Evolutionary conservation across 1,284 basidiomycete genomes (phyloP).

Genomic region (Ganoderma resinaceum): DNA sequence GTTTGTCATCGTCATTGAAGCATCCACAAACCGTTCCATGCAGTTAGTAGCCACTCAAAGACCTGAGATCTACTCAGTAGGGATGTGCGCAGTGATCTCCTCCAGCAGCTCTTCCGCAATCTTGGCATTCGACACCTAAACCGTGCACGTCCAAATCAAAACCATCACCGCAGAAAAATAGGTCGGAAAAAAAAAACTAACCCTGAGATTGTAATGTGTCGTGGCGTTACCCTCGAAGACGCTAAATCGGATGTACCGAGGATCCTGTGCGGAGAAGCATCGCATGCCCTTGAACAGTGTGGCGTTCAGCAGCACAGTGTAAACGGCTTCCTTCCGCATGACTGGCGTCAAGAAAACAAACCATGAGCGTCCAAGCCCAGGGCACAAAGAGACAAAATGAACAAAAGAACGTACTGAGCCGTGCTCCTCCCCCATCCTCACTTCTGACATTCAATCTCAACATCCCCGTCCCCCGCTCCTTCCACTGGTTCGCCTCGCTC

Average conservation of each 20-base stretch:
- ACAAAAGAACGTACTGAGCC: conserved; percentile 63
- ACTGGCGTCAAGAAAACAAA: conserved; percentile 54
- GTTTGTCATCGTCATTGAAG: background rate
- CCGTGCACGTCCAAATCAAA: background rate
- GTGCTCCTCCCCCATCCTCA: conserved; percentile 72
- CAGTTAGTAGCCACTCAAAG: background rate
- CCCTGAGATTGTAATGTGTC: conserved; percentile 80
- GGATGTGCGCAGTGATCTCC: conserved; percentile 45
- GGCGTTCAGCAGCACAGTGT: conserved; percentile 85
- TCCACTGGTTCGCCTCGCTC: conserved; percentile 77
- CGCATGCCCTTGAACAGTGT: conserved; percentile 89
- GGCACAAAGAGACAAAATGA: background rate
- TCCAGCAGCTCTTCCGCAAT: conserved; percentile 44
- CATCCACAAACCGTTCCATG: background rate
- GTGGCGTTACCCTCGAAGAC: conserved; percentile 72
- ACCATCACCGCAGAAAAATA: background rate
- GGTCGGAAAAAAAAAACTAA: conserved; percentile 45
- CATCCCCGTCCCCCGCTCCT: conserved; percentile 86
- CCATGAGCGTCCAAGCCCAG: background rate
- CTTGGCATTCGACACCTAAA: conserved; percentile 44
- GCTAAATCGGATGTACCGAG: conserved; percentile 81
- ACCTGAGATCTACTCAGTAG: conserved; percentile 28
- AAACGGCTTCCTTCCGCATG: conserved; percentile 95
- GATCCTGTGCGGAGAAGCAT: conserved; percentile 79
- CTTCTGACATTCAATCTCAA: conserved; percentile 83